Evolutionary conservation across 495 filamentous ascomycete genomes (phyloP).

Genomic region (Lindgomyces ingoldianus): DNA sequence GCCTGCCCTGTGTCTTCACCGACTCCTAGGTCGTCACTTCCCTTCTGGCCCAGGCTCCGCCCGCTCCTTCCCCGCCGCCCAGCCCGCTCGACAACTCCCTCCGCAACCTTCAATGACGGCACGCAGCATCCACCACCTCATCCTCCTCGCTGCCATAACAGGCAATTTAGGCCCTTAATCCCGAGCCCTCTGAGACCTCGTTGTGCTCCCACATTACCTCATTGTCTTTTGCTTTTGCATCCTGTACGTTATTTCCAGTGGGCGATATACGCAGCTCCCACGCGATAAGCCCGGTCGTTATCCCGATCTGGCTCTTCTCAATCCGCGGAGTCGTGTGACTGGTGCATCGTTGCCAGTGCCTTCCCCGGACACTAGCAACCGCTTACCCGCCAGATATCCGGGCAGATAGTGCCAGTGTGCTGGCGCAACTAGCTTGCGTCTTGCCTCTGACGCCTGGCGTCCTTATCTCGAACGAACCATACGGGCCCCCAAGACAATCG

Average conservation of each 20-base stretch:
- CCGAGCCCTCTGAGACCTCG: background rate
- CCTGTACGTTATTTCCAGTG: conserved; percentile 19
- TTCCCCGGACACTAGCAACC: conserved; percentile 32
- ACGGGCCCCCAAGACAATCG: conserved; percentile 9
- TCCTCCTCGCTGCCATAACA: conserved; percentile 39
- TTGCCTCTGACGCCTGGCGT: conserved; percentile 9
- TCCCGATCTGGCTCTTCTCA: conserved; percentile 33
- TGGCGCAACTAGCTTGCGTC: conserved; percentile 7
- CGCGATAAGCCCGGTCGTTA: conserved; percentile 37
- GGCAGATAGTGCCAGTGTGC: conserved; percentile 9
- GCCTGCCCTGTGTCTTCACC: background rate
- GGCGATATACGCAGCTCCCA: conserved; percentile 31
- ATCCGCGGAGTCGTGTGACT: conserved; percentile 37
- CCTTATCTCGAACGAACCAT: conserved; percentile 37
- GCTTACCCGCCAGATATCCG: conserved; percentile 33
- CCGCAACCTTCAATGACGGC: conserved; percentile 39
- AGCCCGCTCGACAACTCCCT: background rate
- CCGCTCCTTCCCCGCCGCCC: background rate
- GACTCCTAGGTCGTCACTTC: conserved; percentile 3
- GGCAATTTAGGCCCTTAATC: conserved; percentile 37
- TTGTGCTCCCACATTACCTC: conserved; percentile 8
- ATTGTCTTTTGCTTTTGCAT: conserved; percentile 27
- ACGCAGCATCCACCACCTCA: conserved; percentile 38
- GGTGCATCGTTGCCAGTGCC: conserved; percentile 17
- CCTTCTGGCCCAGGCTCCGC: background rate